Conservation (phyloP, 2,329 filamentous ascomycete species). For the Trichoderma koningiopsis region DNA sequence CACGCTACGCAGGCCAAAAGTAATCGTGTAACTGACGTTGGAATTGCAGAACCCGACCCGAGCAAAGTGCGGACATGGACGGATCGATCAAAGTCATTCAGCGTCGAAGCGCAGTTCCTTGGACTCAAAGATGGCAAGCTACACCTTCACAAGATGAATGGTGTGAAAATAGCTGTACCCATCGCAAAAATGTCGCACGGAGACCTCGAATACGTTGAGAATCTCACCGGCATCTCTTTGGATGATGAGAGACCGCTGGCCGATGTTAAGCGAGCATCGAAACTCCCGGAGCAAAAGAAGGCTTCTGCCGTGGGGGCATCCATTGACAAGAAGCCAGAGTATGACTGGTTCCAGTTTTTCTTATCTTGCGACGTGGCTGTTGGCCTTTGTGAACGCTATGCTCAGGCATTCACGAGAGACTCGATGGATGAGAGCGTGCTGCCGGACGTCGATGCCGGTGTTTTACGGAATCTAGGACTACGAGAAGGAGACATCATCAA, state of each 20-base stretch:
- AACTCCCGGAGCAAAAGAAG: constrained; percentile 38
- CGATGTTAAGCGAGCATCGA: constrained; percentile 68
- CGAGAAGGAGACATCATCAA: constrained; percentile 96
- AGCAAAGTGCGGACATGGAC: constrained; percentile 90
- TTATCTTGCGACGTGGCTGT: constrained; percentile 87
- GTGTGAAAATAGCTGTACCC: constrained; percentile 96
- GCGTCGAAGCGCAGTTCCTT: constrained; percentile 94
- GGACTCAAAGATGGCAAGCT: constrained; percentile 95
- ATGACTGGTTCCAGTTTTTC: constrained; percentile 99
- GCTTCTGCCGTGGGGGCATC: constrained; percentile 58
- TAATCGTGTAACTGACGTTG: neutral
- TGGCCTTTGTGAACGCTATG: constrained; percentile 91
- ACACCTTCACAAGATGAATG: constrained; percentile 95
- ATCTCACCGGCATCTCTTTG: constrained; percentile 79
- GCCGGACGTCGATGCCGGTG: constrained; percentile 81
- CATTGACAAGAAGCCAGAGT: constrained; percentile 66
- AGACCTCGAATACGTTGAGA: constrained; percentile 94
- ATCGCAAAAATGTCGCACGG: constrained; percentile 93
- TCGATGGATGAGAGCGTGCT: constrained; percentile 95
- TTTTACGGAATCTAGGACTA: constrained; percentile 84
- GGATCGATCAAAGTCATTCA: constrained; percentile 92
- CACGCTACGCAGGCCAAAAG: neutral
- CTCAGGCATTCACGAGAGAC: constrained; percentile 83
- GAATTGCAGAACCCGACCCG: constrained; percentile 71
- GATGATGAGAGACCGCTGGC: constrained; percentile 94